phyloP scores from a whole-genome alignment of 2,329 filamentous ascomycete species.

The Scolecobasidium constrictum region DNA sequence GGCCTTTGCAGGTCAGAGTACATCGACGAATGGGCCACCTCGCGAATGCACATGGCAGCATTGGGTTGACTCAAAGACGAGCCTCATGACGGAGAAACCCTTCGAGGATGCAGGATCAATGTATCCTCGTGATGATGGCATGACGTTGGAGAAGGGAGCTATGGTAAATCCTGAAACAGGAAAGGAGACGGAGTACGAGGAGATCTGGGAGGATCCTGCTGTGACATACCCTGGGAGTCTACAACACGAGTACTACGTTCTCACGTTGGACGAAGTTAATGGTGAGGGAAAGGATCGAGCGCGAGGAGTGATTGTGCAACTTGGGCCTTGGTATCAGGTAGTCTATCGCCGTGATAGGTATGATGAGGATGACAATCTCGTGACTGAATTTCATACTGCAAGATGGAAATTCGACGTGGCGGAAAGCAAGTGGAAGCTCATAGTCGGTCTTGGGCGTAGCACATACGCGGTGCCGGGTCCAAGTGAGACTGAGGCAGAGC shows the following conservation, averaged over 20 bases:
- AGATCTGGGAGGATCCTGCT: not conserved
- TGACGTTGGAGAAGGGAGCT: not conserved
- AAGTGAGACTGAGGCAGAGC: too few relatives aligned
- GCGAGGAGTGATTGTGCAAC: not conserved
- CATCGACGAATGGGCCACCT: not conserved
- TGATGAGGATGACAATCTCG: not conserved
- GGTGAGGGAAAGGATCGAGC: not conserved
- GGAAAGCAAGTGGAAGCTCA: not conserved
- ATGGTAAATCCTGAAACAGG: not conserved
- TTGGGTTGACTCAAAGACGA: not conserved
- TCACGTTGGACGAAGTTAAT: not conserved
- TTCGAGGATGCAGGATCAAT: not conserved
- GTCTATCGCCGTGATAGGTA: not conserved
- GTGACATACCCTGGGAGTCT: not conserved
- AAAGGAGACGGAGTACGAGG: not conserved
- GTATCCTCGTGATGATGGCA: not conserved
- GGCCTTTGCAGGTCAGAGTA: not conserved
- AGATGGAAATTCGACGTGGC: not conserved
- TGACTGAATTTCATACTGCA: not conserved
- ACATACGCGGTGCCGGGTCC: too few relatives aligned
- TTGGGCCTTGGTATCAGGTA: not conserved
- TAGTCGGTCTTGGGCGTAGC: not conserved
- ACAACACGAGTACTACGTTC: not conserved
- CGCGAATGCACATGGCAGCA: not conserved
- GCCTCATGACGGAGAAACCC: not conserved